phyloP scores from a whole-genome alignment of 2,329 filamentous ascomycete species.

The Sporothrix pseudoabietina region DNA sequence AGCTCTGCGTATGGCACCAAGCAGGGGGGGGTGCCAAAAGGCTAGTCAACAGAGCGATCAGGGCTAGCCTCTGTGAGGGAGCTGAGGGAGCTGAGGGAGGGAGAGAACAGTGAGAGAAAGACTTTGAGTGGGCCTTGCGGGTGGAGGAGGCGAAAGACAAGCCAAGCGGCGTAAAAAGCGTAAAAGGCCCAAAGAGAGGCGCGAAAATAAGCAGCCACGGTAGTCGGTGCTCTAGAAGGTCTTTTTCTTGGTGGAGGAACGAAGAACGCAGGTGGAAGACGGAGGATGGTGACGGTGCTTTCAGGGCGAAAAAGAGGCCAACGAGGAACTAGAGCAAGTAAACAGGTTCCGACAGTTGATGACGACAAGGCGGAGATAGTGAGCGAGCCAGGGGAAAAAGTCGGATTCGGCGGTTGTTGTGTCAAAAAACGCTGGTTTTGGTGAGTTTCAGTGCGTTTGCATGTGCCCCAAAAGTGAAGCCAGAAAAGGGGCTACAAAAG shows the following conservation, averaged over 20 bases:
- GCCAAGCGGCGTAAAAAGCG: neutral
- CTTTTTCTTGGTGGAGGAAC: neutral
- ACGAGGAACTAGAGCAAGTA: neutral
- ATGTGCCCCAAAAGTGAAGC: constrained; percentile 3
- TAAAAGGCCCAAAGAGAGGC: constrained; percentile 9
- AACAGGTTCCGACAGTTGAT: constrained; percentile 10
- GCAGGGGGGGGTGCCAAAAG: constrained; percentile 21
- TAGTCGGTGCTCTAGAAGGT: neutral
- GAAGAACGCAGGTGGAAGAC: neutral
- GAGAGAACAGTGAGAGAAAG: neutral
- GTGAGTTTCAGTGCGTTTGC: neutral
- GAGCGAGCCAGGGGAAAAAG: neutral
- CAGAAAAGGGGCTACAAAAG: neutral
- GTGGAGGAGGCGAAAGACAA: constrained; percentile 20
- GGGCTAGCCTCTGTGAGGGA: neutral
- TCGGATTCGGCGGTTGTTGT: constrained; percentile 10
- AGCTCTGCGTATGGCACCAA: constrained; percentile 19
- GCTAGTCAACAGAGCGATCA: constrained; percentile 2
- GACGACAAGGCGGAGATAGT: constrained; percentile 8
- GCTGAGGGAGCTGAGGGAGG: no score
- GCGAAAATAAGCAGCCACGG: constrained; percentile 22
- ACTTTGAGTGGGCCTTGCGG: constrained; percentile 3
- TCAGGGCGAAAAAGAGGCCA: neutral
- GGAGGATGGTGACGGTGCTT: neutral
- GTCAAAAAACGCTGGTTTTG: neutral